Evolutionary conservation across 257 asterid species (phyloP), one percentile per base, ranked within the genome.

Genomic region (Petrea volubilis): DNA sequence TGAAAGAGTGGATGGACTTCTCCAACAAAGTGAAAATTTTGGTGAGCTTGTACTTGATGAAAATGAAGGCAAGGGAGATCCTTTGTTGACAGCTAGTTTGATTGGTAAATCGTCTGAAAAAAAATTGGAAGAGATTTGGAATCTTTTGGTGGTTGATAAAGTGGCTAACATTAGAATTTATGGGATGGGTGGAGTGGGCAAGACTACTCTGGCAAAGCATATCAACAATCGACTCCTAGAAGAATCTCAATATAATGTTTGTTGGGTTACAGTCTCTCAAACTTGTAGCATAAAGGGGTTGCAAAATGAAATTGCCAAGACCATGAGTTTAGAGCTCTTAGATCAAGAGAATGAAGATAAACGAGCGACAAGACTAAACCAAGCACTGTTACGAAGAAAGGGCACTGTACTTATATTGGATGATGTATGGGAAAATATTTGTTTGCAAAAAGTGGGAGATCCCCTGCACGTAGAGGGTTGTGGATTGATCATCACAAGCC

Each of bases 171-270:
- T 68, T 49, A 74, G 79, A n/a, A n/a, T n/a, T n/a, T n/a, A n/a
- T n/a, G n/a, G n/a, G n/a, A n/a, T n/a, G n/a, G n/a, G n/a, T n/a
- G 74, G 74, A 6, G 79, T 74, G 8, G 79, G 79, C 34, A 74
- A 74, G 47, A 74, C 79, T 24, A 52, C 51, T 5, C 20, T 75
- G 13, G 71, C 66, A 0, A 68, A 14, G 41, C 53, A n/a, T 7
- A 53, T 29, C 29, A 40, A 60, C 28, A 60, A 75, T 31, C 25
- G 17, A 13, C 52, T 75, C 17, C 15, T 38, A 13, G n/a, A 68
- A 24, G 24, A 68, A 14, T 17, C 52, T 43, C 5, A 63, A 31
- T 1, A 27, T 51, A 47, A 18, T 29, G 75, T 70, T 18, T 12
- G 25, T 20, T 70, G 68, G 75, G 46, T 70, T n/a, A 44, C 15